Conservation (phyloP, 805 yeast genomes). For the Suhomyces pyralidae region DNA sequence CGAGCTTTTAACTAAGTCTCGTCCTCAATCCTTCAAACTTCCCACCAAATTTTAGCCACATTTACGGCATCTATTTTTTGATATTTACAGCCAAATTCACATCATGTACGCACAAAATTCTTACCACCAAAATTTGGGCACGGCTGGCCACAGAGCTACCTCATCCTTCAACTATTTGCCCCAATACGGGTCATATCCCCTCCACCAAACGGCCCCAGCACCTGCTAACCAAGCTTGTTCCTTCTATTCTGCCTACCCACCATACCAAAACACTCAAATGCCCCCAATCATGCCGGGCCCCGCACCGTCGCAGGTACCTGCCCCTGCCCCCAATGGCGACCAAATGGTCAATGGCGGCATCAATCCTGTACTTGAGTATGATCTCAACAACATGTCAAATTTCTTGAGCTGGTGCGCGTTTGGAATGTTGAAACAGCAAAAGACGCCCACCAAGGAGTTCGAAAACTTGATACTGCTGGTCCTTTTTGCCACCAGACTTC, state of each 20-base stretch:
- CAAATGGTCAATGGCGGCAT: conserved; percentile 64
- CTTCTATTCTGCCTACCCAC: conserved; percentile 10
- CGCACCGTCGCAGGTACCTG: neutral
- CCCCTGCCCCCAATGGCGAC: conserved; percentile 6
- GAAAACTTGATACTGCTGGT: conserved; percentile 62
- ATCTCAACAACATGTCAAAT: conserved; percentile 71
- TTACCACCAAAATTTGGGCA: conserved; percentile 29
- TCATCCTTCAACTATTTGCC: conserved; percentile 27
- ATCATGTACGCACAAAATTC: conserved; percentile 15
- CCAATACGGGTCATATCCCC: conserved; percentile 16
- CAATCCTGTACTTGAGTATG: conserved; percentile 73
- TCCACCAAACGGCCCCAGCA: conserved; percentile 10
- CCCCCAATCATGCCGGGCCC: conserved; percentile 3
- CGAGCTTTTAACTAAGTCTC: conserved; percentile 4
- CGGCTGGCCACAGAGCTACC: conserved; percentile 38
- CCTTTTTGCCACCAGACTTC: conserved; percentile 82
- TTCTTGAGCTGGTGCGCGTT: conserved; percentile 73
- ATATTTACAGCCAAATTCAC: neutral
- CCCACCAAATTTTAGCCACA: neutral
- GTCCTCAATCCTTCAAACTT: neutral
- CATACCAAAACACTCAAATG: conserved; percentile 1
- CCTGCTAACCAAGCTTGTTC: conserved; percentile 10
- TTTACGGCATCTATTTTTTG: no score
- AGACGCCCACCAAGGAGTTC: conserved; percentile 48
- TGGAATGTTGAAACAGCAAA: conserved; percentile 57